Evolutionary conservation across 805 yeast genomes (phyloP), one percentile per base, ranked within the genome.

Genomic region (Candida chauliodis): DNA sequence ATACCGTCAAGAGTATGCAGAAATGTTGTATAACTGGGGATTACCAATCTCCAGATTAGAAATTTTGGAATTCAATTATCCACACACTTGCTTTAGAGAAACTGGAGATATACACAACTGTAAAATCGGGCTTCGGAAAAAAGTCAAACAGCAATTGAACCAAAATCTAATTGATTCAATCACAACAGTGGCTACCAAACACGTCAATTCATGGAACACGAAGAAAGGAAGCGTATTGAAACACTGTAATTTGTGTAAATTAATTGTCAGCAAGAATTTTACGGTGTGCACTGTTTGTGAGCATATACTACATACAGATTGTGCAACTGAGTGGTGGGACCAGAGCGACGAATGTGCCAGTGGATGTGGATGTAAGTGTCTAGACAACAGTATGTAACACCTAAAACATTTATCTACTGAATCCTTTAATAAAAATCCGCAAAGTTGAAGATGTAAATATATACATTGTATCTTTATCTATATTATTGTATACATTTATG

Each of bases 351-450:
- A 82, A 49, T 87, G 96, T 58, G 81, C 95, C 0, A 74, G 84
- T 32, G 96, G 95, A 0, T 88, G 96, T 66, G 95, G 95, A 0
- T 88, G 96, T 51, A 45, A 52, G 4, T 87, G 96, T 59, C 55
- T 77, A 8, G 66, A 62, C 8, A 47, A 55, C 39, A 35, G 30
- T 14, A 18, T 41, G n/a, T 41, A 37, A 33, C n/a, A 33, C 19
- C 20, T 27, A n/a, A n/a, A n/a, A n/a, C n/a, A n/a, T n/a, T n/a
- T n/a, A n/a, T n/a, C n/a, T n/a, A n/a, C n/a, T n/a, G n/a, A n/a
- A n/a, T n/a, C n/a, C n/a, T n/a, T n/a, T n/a, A n/a, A n/a, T n/a
- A n/a, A n/a, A n/a, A n/a, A n/a, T n/a, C n/a, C n/a, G n/a, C n/a
- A n/a, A n/a, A n/a, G n/a, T n/a, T n/a, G n/a, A n/a, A n/a, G n/a